Evolutionary conservation across 2,329 filamentous ascomycete genomes (phyloP), one percentile per base, ranked within the genome.

Genomic region (Corynespora cassiicola): DNA sequence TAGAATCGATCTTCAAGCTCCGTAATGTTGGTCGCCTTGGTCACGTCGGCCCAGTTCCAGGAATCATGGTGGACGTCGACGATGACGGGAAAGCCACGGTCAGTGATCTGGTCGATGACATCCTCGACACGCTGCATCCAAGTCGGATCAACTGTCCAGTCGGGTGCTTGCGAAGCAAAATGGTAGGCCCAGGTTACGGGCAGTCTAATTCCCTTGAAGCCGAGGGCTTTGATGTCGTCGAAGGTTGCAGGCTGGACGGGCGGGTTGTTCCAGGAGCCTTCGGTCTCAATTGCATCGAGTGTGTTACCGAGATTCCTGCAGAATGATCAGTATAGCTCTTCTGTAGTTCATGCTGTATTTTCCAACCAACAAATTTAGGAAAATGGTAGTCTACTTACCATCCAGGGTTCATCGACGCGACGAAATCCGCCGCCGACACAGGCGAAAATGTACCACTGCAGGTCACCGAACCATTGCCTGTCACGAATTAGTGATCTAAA

Each of bases 251-350:
- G 66, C 5, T 73, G 65, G 1, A 81, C 78, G 0, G 75, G 71
- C 0, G 74, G 68, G 39, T 83, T 83, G 47, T 79, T 79, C 80
- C 80, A 84, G 2, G 74, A 77, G 5, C 77, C 79, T 55, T 84
- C 81, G 31, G 74, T 67, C 5, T 79, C 74, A 6, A 74, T 62
- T 1, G 79, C 78, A 53, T 83, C 81, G 19, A 84, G 70, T 0
- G 79, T 81, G 39, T 84, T 84, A 7, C 80, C 81, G 7, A 82
- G 50, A 47, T 83, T 84, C n/a, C n/a, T n/a, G n/a, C n/a, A n/a
- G n/a, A n/a, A n/a, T n/a, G n/a, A n/a, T n/a, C n/a, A n/a, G n/a
- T n/a, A n/a, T n/a, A n/a, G n/a, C n/a, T n/a, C n/a, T n/a, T n/a
- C n/a, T n/a, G n/a, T n/a, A n/a, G n/a, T n/a, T n/a, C n/a, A n/a